Conservation (phyloP, 2,329 filamentous ascomycete species). For the Epichloe festucae region DNA sequence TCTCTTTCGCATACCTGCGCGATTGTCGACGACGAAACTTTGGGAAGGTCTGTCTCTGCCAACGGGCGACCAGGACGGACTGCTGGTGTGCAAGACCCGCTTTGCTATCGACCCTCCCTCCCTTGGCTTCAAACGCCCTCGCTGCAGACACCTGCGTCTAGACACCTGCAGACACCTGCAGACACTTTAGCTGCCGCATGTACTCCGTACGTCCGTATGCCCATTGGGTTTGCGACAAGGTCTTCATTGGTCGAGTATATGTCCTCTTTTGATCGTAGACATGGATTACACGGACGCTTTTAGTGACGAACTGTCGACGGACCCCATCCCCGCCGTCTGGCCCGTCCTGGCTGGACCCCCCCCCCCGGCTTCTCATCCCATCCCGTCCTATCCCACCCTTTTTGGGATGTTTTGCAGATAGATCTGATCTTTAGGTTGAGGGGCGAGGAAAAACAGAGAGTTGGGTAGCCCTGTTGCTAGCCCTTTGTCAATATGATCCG, state of each 20-base stretch:
- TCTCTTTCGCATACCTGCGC: conserved; percentile 27
- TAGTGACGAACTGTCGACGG: conserved; percentile 11
- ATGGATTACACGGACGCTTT: conserved; percentile 8
- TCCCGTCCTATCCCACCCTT: not conserved
- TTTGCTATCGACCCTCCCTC: conserved; percentile 13
- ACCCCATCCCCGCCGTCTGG: conserved; percentile 2
- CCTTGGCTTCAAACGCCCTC: conserved; percentile 25
- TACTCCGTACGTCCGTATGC: not conserved
- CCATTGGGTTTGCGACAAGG: conserved; percentile 13
- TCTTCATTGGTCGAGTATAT: conserved; percentile 16
- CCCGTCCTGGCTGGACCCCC: conserved; percentile 2
- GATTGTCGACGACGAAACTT: conserved; percentile 3
- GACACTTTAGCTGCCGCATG: conserved; percentile 23
- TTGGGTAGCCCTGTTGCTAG: conserved; percentile 12
- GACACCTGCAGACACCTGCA: conserved; percentile 11
- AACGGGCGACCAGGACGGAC: not conserved
- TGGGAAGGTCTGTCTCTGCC: conserved; percentile 2
- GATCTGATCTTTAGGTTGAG: conserved; percentile 21
- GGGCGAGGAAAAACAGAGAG: conserved; percentile 11
- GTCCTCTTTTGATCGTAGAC: conserved; percentile 12
- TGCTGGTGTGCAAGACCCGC: conserved; percentile 15
- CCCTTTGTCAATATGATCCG: conserved; percentile 22
- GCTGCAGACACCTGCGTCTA: conserved; percentile 10
- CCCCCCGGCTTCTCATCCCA: conserved; percentile 4
- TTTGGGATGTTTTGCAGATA: conserved; percentile 17